These are phyloP conservation scores for Magnaporthiopsis rhizophila DNA, from an alignment of 2,329 filamentous ascomycete genomes.

Conservation along the genomic window DNA sequence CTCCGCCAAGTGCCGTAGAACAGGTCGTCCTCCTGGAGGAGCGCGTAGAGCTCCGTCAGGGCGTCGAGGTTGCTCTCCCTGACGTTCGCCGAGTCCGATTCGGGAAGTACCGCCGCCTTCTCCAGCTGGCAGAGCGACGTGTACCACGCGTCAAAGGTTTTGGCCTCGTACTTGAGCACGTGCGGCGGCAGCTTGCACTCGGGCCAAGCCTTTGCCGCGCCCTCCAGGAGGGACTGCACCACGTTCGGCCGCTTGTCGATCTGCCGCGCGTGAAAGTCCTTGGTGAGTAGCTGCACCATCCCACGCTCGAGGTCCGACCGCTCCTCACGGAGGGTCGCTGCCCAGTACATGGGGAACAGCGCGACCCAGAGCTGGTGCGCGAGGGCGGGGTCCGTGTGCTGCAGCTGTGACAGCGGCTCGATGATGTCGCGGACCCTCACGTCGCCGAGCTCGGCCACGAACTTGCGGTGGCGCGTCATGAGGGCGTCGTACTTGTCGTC, in stretches of 20 bases:
- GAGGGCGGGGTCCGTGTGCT: constrained; percentile 76
- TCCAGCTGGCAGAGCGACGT: constrained; percentile 87
- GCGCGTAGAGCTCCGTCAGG: constrained; percentile 85
- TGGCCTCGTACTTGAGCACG: constrained; percentile 89
- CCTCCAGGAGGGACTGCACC: constrained; percentile 84
- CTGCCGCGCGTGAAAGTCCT: constrained; percentile 91
- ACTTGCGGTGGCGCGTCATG: constrained; percentile 71
- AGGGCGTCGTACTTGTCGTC: constrained; percentile 79
- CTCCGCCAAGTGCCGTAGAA: constrained; percentile 97
- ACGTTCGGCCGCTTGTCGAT: constrained; percentile 95
- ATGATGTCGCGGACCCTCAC: constrained; percentile 83
- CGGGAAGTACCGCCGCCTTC: constrained; percentile 74
- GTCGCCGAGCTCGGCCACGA: constrained; percentile 74
- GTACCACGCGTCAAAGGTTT: constrained; percentile 96
- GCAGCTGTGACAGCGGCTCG: constrained; percentile 83
- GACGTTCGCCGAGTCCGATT: constrained; percentile 74
- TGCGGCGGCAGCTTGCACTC: constrained; percentile 91
- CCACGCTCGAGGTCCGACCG: constrained; percentile 84
- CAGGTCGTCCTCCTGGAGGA: constrained; percentile 87
- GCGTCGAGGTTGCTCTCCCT: constrained; percentile 94
- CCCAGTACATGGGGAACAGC: constrained; percentile 91
- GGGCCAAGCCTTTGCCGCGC: constrained; percentile 74
- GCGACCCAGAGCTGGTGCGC: constrained; percentile 86
- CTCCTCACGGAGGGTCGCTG: constrained; percentile 78
- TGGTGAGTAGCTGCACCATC: constrained; percentile 82